Conservation (phyloP, 176 grass and related monocot genomes). For the Ananas comosus region DNA sequence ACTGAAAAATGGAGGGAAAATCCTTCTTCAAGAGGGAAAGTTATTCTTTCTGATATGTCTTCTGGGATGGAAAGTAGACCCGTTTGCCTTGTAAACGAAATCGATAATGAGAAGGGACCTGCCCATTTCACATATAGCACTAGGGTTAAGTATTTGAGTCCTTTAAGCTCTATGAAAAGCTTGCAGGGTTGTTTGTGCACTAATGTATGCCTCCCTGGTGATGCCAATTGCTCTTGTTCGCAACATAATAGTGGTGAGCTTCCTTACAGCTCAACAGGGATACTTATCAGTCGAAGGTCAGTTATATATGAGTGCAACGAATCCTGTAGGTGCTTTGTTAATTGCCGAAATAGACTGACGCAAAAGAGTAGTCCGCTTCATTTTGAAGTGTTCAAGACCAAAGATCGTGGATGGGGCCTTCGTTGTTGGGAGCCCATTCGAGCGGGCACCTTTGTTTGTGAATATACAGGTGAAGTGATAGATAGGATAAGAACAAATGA, state of each 20-base stretch:
- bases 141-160: constrained; percentile 29
- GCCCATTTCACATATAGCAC: constrained; percentile 51
- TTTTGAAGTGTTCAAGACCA: constrained; percentile 84
- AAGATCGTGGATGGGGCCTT: constrained; percentile 62
- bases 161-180: constrained; percentile 34
- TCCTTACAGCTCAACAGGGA: constrained; percentile 63
- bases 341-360: constrained; percentile 60
- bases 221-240: constrained; percentile 53
- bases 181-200: constrained; percentile 49
- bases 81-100: constrained; percentile 82
- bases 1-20: constrained; percentile 71
- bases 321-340: constrained; percentile 50
- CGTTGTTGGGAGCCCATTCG: constrained; percentile 79
- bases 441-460: constrained; percentile 73
- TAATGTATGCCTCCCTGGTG: constrained; percentile 57
- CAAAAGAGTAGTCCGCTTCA: constrained; percentile 54
- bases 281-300: constrained; percentile 53
- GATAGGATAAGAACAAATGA: constrained; percentile 23
- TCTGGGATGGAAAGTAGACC: constrained; percentile 56
- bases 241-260: constrained; percentile 52
- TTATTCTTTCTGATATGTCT: constrained; percentile 54
- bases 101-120: constrained; percentile 59
- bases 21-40: constrained; percentile 49
- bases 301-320: constrained; percentile 58
- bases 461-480: constrained; percentile 71